These are phyloP conservation scores for Cardamine occulta DNA, from an alignment of 345 rosid species.

Conservation along the genomic window DNA sequence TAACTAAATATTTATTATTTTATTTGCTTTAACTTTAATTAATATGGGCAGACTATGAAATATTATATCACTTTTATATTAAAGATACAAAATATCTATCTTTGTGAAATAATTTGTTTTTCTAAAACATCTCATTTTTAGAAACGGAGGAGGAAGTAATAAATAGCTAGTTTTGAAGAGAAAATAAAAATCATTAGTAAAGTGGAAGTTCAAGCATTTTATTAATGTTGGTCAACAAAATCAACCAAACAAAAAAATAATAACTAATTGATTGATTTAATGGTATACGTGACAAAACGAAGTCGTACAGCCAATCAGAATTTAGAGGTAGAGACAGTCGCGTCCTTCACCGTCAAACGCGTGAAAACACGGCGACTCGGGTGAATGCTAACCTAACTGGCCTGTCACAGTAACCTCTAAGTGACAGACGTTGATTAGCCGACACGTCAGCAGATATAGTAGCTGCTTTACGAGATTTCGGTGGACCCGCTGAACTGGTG, in stretches of 20 bases:
- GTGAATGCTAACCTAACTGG: conserved; percentile 16
- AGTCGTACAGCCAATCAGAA: conserved; percentile 31
- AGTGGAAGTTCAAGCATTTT: conserved; percentile 7
- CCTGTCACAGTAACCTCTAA: not conserved
- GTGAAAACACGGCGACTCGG: conserved; percentile 35
- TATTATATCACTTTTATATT: too few species aligned
- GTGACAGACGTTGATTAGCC: conserved; percentile 29
- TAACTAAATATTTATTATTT: too few species aligned
- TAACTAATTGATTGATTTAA: not conserved
- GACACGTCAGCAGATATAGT: conserved; percentile 42
- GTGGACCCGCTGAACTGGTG: conserved; percentile 31
- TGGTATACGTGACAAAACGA: conserved; percentile 41
- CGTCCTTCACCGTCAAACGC: conserved; percentile 34
- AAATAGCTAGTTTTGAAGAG: not conserved
- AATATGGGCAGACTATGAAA: too few species aligned
- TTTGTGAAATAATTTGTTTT: too few species aligned
- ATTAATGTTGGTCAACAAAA: conserved; percentile 39
- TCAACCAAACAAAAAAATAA: not conserved
- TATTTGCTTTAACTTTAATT: too few species aligned
- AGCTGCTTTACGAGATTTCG: conserved; percentile 26
- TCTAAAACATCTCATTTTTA: too few species aligned
- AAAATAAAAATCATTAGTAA: not conserved
- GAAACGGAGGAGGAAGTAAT: too few species aligned
- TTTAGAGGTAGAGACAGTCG: not conserved
- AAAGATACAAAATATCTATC: too few species aligned